Percentiles rank a stretch among this genome's conserved stretches.
These are phyloP conservation scores for Blakeslea trispora DNA, from an alignment of 371 early-diverging fungal species.

Conservation along the genomic window DNA sequence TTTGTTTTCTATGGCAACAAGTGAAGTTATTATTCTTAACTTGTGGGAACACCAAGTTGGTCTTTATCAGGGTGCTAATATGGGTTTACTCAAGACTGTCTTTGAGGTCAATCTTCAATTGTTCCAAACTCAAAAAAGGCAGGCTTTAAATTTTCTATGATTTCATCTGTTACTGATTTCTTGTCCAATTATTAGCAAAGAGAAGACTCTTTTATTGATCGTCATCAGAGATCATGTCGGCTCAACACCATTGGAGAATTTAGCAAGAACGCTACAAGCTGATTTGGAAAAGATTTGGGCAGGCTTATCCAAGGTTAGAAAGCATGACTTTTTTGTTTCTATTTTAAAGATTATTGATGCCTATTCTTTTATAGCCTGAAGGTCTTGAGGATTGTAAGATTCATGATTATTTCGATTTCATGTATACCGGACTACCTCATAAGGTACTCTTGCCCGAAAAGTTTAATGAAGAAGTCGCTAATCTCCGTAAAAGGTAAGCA, in stretches of 20 bases:
- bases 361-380: slow-evolving; percentile 57
- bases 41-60: slow-evolving; percentile 98
- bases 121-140: slow-evolving; percentile 79
- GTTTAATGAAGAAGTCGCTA: slow-evolving; percentile 75
- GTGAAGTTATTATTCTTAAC: slow-evolving; percentile 95
- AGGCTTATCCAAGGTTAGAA: slow-evolving; percentile 82
- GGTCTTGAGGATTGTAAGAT: slow-evolving; percentile 80
- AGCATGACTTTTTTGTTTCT: too few relatives aligned
- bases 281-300: slow-evolving; percentile 94
- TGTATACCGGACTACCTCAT: slow-evolving; percentile 90
- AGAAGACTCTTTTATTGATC: slow-evolving; percentile 91
- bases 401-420: slow-evolving; percentile 90
- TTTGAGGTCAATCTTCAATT: slow-evolving; percentile 97
- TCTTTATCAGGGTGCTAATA: slow-evolving; percentile 97
- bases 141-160: background rate
- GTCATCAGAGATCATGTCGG: slow-evolving; percentile 97
- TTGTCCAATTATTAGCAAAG: slow-evolving; percentile 42
- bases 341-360: too few relatives aligned
- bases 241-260: slow-evolving; percentile 80
- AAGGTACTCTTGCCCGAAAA: slow-evolving; percentile 82
- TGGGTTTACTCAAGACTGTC: slow-evolving; percentile 98
- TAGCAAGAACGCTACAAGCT: slow-evolving; percentile 73
- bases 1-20: slow-evolving; percentile 93
- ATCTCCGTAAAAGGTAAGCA: slow-evolving; percentile 73
- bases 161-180: background rate